Evolutionary conservation across 2,329 filamentous ascomycete genomes (phyloP).

Genomic region (Trichoderma hamatum): DNA sequence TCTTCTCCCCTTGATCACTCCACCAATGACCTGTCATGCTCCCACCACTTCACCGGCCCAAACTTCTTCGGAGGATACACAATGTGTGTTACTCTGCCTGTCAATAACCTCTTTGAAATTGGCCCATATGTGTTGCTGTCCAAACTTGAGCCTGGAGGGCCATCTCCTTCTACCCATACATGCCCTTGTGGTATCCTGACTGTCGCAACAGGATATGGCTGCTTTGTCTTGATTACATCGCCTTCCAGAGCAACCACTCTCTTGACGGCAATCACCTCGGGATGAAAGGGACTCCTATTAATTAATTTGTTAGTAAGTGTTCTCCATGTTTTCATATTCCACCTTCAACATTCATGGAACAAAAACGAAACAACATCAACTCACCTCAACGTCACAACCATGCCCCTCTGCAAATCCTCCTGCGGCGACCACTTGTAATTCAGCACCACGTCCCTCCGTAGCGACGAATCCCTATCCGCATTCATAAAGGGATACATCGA

Average conservation of each 20-base stretch:
- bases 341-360: neutral
- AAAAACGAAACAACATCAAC: conserved; percentile 31
- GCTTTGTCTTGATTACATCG: conserved; percentile 70
- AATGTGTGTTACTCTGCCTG: conserved; percentile 72
- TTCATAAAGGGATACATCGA: conserved; percentile 83
- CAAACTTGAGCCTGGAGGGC: conserved; percentile 65
- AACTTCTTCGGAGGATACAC: conserved; percentile 68
- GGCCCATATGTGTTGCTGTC: conserved; percentile 94
- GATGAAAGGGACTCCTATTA: conserved; percentile 68
- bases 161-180: conserved; percentile 95
- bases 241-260: conserved; percentile 80
- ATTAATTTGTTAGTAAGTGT: neutral
- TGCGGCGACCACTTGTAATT: conserved; percentile 62
- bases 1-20: conserved; percentile 14
- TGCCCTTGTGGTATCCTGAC: conserved; percentile 78
- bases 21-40: conserved; percentile 45
- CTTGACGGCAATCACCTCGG: conserved; percentile 75
- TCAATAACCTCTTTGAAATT: conserved; percentile 73
- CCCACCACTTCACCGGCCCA: conserved; percentile 61
- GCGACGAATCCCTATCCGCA: conserved; percentile 61
- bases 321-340: neutral
- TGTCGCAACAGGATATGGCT: conserved; percentile 58
- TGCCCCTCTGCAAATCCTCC: conserved; percentile 65
- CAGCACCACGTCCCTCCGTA: conserved; percentile 58
- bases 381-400: conserved; percentile 73